Evolutionary conservation across 306 rosid species (phyloP).

Genomic region (Abrus pulchellus): DNA sequence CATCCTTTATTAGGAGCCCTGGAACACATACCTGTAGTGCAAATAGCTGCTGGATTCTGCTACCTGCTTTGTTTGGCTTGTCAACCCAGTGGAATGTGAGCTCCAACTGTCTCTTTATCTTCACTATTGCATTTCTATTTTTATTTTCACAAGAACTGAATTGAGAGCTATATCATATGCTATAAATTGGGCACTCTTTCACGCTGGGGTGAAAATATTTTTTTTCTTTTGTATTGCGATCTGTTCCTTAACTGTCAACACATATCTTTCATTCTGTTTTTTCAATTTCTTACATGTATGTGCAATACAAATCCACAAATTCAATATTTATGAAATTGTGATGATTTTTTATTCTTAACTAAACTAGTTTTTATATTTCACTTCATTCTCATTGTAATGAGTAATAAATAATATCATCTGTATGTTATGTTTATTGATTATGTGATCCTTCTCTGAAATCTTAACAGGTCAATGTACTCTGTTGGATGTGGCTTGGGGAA

Average conservation of each 20-base stretch:
- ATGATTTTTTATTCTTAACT: not conserved
- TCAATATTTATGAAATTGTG: not conserved
- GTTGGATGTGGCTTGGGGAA: constrained; percentile 96
- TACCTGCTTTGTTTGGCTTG: constrained; percentile 89
- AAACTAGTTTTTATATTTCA: not conserved
- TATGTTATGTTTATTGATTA: not conserved
- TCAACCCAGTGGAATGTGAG: constrained; percentile 86
- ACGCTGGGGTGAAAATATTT: not conserved
- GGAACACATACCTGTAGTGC: constrained; percentile 80
- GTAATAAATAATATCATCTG: not conserved
- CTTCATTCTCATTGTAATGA: not conserved
- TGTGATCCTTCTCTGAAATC: constrained; percentile 19
- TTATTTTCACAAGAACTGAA: not conserved
- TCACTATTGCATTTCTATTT: not conserved
- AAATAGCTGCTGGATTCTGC: constrained; percentile 92
- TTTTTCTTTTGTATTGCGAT: no score
- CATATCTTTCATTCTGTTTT: not conserved
- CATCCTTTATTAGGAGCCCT: constrained; percentile 77
- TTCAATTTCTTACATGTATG: not conserved
- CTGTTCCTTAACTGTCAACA: not conserved
- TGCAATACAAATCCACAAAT: constrained; percentile 11
- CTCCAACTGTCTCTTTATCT: constrained; percentile 21
- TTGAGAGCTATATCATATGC: not conserved
- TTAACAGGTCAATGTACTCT: constrained; percentile 81
- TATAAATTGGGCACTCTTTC: not conserved